Base-by-base conservation (phyloP, 2,329 filamentous ascomycete genomes). In the Botrytis medusae region DNA sequence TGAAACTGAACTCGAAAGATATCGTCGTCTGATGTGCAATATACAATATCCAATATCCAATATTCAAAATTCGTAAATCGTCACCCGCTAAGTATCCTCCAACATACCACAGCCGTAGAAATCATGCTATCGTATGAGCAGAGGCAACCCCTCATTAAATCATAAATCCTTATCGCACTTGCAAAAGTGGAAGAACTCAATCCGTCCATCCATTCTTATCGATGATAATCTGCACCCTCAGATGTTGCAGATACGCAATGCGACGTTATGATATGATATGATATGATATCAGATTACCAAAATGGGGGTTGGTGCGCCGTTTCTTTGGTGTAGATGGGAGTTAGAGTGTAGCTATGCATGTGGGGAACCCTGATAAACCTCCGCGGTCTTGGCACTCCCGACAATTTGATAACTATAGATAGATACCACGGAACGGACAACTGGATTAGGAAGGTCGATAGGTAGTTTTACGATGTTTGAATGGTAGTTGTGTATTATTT, bases 251-350 rank as follows among this genome's bases (percentile, higher is more conserved):
- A 37, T 61, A 62, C 48, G 48, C 25, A 25, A 54, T 54, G 48
- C 48, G 48, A 54, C 48, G 48, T 54, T 54, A 7, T 54, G 48
- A n/a, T 54, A 59, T 59, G 29, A 59, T 59, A 59, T 42, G 44
- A 59, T 59, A 59, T 42, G 46, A 48, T 20, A 48, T 59, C 54
- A 61, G 59, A 61, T 61, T 37, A n/a, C 59, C 37, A 61, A 61
- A 61, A 61, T 40, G 59, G 59, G 59, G 59, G 9, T 60, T 6
- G 29, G 20, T 61, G 34, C 20, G 10, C 34, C 46, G 22, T 25
- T n/a, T 25, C 10, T 22, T 29, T 16, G 6, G 12, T 29, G 51
- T 14, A n/a, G 5, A 29, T n/a, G 51, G 51, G 51, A 54, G 25
- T 29, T 22, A 54, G 25, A 37, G 37, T n/a, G 37, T 37, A 37